A percentile compares a stretch with the other conserved stretches of the same genome.
Conservation (phyloP, 805 yeast species). For the Wickerhamiella allomyrinae region DNA sequence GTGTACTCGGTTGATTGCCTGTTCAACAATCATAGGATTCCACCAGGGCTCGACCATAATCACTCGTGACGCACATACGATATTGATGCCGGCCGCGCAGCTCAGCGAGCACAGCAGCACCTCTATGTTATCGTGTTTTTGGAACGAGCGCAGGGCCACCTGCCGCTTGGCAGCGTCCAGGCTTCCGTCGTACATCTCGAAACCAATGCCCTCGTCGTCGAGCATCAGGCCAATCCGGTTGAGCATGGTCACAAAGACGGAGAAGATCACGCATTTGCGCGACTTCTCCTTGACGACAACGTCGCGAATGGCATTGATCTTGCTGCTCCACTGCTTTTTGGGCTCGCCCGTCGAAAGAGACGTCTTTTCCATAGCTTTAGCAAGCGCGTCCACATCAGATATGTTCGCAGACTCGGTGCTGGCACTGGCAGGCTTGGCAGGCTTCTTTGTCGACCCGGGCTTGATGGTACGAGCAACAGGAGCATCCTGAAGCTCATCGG, state of each 20-base stretch:
- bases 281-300: conserved; percentile 23
- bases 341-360: conserved; percentile 10
- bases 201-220: conserved; percentile 21
- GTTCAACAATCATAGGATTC: conserved; percentile 38
- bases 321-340: conserved; percentile 2
- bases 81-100: conserved; percentile 34
- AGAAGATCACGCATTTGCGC: conserved; percentile 34
- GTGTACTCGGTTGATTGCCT: conserved; percentile 39
- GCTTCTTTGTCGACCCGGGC: no score
- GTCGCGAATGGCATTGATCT: conserved; percentile 24
- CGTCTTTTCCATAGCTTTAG: conserved; percentile 17
- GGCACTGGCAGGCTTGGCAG: no score
- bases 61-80: conserved; percentile 31
- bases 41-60: conserved; percentile 35
- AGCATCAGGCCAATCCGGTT: conserved; percentile 22
- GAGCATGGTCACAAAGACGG: conserved; percentile 30
- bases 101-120: conserved; percentile 31
- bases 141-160: conserved; percentile 20
- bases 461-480: neutral
- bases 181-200: conserved; percentile 27
- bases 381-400: conserved; percentile 22
- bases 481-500: conserved; percentile 1
- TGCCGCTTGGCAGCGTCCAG: conserved; percentile 24
- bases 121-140: conserved; percentile 18
- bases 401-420: no score